Evolutionary conservation across 345 rosid species (phyloP).

Genomic region (Salix koriyanagi): DNA sequence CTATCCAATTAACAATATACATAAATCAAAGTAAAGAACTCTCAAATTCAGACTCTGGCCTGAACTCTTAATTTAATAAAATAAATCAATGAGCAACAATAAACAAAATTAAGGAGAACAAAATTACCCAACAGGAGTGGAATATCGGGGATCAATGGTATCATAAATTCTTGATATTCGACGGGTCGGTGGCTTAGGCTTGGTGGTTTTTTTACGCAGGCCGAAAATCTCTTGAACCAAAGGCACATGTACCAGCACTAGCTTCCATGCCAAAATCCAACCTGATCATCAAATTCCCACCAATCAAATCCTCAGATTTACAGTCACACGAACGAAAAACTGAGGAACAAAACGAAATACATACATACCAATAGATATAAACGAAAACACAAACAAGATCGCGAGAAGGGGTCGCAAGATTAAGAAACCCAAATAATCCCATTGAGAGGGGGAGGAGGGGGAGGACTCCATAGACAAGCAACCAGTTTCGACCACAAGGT

Average conservation of each 20-base stretch:
- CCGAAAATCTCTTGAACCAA: slow-evolving; percentile 82
- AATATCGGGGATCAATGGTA: slow-evolving; percentile 1
- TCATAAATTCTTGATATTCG: slow-evolving; percentile 54
- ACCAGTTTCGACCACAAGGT: neutral
- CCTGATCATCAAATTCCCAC: slow-evolving; percentile 34
- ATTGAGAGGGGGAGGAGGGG: neutral
- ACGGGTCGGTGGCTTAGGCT: slow-evolving; percentile 46
- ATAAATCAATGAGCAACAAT: neutral
- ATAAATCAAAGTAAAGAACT: neutral
- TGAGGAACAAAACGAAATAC: neutral
- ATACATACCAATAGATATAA: slow-evolving; percentile 14
- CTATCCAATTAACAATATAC: neutral
- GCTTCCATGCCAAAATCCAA: slow-evolving; percentile 87
- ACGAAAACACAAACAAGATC: neutral
- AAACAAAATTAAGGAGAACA: neutral
- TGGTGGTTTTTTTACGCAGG: slow-evolving; percentile 46
- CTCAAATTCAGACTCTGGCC: neutral
- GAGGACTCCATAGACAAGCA: neutral
- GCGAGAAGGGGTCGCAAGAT: slow-evolving; percentile 15
- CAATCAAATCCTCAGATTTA: neutral
- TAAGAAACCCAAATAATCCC: slow-evolving; percentile 11
- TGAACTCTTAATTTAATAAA: neutral
- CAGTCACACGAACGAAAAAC: neutral
- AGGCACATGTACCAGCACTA: slow-evolving; percentile 80
- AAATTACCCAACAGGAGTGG: slow-evolving; percentile 1